phyloP scores from a whole-genome alignment of 2,329 filamentous ascomycete genomes.

The Trichoderma guizhouense region DNA sequence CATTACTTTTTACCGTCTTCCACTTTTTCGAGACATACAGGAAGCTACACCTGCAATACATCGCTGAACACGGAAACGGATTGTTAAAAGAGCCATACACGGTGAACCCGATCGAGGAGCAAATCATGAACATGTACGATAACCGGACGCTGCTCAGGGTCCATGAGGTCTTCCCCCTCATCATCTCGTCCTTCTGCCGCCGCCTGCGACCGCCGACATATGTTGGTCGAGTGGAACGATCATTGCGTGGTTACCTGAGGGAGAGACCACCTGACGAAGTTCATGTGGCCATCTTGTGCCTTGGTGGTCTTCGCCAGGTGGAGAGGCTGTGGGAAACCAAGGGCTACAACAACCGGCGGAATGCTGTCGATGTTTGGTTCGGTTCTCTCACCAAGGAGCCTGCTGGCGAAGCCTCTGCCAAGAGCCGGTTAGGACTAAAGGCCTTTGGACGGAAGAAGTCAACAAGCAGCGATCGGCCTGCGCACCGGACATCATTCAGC shows the following conservation, averaged over 20 bases:
- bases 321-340: conserved; percentile 65
- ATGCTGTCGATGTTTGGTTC: conserved; percentile 60
- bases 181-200: conserved; percentile 62
- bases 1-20: conserved; percentile 62
- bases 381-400: conserved; percentile 46
- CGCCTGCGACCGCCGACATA: conserved; percentile 62
- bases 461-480: conserved; percentile 29
- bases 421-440: conserved; percentile 51
- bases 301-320: conserved; percentile 61
- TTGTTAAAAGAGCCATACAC: conserved; percentile 54
- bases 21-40: conserved; percentile 67
- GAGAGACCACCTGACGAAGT: conserved; percentile 62
- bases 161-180: conserved; percentile 62
- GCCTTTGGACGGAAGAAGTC: conserved; percentile 59
- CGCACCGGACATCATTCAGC: conserved; percentile 25
- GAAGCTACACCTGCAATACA: conserved; percentile 54
- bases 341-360: conserved; percentile 59
- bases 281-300: conserved; percentile 56
- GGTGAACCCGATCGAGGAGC: conserved; percentile 58
- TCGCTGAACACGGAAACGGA: conserved; percentile 52
- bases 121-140: conserved; percentile 64
- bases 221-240: conserved; percentile 59
- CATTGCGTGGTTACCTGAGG: conserved; percentile 60
- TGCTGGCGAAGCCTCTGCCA: conserved; percentile 40
- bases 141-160: conserved; percentile 60